phyloP scores from a whole-genome alignment of 495 filamentous ascomycete species.

The Chaetomium tenue region DNA sequence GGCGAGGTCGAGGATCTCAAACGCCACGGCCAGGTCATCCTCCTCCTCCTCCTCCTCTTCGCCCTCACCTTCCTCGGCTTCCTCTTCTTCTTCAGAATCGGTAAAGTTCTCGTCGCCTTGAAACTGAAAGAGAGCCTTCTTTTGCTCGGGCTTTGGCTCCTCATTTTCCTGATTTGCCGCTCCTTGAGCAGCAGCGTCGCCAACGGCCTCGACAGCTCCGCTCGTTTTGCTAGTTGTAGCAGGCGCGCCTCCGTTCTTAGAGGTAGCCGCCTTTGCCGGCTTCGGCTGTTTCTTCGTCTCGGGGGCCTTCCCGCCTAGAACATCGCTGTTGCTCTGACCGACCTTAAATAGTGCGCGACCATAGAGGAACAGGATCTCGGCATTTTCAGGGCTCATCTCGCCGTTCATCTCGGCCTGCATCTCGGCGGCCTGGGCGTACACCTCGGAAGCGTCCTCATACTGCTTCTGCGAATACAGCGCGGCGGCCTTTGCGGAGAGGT shows the following conservation, averaged over 20 bases:
- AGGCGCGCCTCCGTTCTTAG: slow-evolving; percentile 19
- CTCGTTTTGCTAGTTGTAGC: slow-evolving; percentile 32
- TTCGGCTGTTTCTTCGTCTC: slow-evolving; percentile 54
- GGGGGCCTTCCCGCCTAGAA: slow-evolving; percentile 78
- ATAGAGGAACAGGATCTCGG: slow-evolving; percentile 89
- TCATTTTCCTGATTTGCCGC: slow-evolving; percentile 39
- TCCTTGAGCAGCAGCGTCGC: slow-evolving; percentile 41
- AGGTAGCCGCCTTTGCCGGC: slow-evolving; percentile 24
- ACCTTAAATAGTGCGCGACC: slow-evolving; percentile 90
- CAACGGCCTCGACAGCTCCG: slow-evolving; percentile 32
- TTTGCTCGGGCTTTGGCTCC: slow-evolving; percentile 35
- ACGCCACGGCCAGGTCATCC: slow-evolving; percentile 86
- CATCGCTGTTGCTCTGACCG: slow-evolving; percentile 89
- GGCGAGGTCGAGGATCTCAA: slow-evolving; percentile 86
- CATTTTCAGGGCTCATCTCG: slow-evolving; percentile 84
- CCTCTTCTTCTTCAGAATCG: slow-evolving; percentile 65
- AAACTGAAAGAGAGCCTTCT: slow-evolving; percentile 84
- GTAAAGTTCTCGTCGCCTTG: slow-evolving; percentile 92
- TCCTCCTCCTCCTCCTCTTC: slow-evolving; percentile 70
- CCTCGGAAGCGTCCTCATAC: slow-evolving; percentile 76
- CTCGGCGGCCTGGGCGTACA: slow-evolving; percentile 84
- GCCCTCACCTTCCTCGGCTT: slow-evolving; percentile 39
- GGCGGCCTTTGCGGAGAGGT: slow-evolving; percentile 55
- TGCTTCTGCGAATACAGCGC: slow-evolving; percentile 77
- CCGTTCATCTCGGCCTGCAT: slow-evolving; percentile 89